Evolutionary conservation across 2,329 filamentous ascomycete species (phyloP).

Genomic region (Colletotrichum sp.): DNA sequence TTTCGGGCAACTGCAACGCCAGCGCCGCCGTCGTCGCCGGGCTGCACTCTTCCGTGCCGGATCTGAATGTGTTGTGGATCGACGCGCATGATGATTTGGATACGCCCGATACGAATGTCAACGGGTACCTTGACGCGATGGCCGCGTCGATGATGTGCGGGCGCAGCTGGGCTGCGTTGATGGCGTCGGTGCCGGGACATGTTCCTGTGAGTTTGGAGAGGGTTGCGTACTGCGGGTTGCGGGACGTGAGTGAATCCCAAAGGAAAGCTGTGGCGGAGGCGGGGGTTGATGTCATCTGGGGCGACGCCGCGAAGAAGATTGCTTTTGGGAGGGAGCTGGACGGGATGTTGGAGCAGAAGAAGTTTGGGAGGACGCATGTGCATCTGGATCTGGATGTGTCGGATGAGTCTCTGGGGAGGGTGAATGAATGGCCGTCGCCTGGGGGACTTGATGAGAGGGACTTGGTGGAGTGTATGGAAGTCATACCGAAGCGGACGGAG

Average conservation of each 20-base stretch:
- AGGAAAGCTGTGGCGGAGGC: neutral
- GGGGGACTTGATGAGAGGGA: neutral
- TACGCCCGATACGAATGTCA: conserved; percentile 35
- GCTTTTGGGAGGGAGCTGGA: neutral
- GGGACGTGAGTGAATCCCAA: neutral
- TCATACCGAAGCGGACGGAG: neutral
- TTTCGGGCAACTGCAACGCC: conserved; percentile 43
- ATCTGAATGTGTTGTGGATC: conserved; percentile 33
- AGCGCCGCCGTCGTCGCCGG: conserved; percentile 41
- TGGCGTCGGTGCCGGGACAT: conserved; percentile 19
- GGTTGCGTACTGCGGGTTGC: neutral
- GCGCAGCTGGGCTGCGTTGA: conserved; percentile 32
- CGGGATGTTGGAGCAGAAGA: neutral
- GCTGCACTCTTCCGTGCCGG: conserved; percentile 17
- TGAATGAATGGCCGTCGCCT: neutral
- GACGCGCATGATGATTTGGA: conserved; percentile 48
- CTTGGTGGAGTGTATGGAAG: neutral
- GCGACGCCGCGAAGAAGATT: neutral
- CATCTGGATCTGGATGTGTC: neutral
- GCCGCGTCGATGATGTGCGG: conserved; percentile 40
- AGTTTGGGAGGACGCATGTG: neutral
- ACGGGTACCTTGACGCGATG: conserved; percentile 42
- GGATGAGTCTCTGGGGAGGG: neutral
- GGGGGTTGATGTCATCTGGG: neutral
- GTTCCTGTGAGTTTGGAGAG: neutral